Evolutionary conservation across 371 early-diverging fungal genomes (phyloP), one percentile per base, ranked within the genome.

Genomic region (Syncephalastrum sp.): DNA sequence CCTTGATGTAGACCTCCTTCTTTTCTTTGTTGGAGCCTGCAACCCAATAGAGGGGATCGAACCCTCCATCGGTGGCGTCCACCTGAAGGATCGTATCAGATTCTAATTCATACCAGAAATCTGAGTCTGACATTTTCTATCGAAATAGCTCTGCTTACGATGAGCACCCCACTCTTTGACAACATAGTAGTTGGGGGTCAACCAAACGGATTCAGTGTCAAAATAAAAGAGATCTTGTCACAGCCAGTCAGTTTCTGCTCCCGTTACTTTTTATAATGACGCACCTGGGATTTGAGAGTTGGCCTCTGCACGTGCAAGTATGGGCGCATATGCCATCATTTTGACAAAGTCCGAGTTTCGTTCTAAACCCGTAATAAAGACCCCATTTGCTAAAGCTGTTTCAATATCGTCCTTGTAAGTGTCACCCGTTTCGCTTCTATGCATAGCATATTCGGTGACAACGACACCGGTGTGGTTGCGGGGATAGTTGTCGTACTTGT

Each of bases 11-110:
- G n/a, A 58, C 45, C 41, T 58, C 45, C 23, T 58, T 58, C 23
- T 33, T 33, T 21, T 58, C 47, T 42, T 58, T 52, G 46, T 52
- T 58, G 15, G 59, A 58, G 17, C 66, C 66, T 47, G 53, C 65
- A 13, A 68, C 68, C 68, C 68, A 68, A 47, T 65, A 68, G 14
- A 68, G 55, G 27, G 68, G 68, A 50, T 46, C 52, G 47, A 65
- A 65, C 8, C 53, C 52, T 12, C 59, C 59, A 8, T 54, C 47
- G 4, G 56, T 38, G 29, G 66, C 66, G 42, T 68, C 61, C 1
- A 68, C 62, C 51, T 55, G 66, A 13, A 68, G 47, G 57, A 65
- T 61, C 19, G 54, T 61, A 42, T 63, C 65, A 19, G 53, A 38
- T 8, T 10, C 38, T 33, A 33, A 12, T 33, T 6, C 6, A 33